Evolutionary conservation across 1,139 yeast species (phyloP), one percentile per base, ranked within the genome.

Genomic region (Suhomyces bolitotheri): DNA sequence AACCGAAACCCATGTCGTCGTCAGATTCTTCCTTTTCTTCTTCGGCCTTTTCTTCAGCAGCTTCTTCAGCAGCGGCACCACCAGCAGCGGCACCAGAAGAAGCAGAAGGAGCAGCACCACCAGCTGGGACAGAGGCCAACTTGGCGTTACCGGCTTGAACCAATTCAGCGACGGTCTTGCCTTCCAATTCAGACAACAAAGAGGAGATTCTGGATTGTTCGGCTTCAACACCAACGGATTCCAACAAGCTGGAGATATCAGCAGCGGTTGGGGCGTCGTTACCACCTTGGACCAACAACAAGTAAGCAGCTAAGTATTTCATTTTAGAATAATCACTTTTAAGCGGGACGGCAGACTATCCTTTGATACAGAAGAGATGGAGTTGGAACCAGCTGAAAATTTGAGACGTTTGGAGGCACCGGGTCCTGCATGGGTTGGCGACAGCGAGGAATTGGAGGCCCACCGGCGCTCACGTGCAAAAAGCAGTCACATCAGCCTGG

Each of bases 261-360:
- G 79, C 72, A 56, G 87, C 81, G 51, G 86, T 70, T 72, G 92
- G 90, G 58, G 84, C 53, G 57, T 83, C 66, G 78, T 81, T 82
- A 67, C 92, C 92, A 68, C 90, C 86, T 69, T 84, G 85, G 71
- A 78, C 84, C 71, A 84, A 80, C 71, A 83, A 79, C 71, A 84
- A 78, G 79, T 84, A 84, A 73, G 94, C 90, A 74, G 94, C 92
- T 73, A 84, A 78, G 79, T 84, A 84, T 80, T 82, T 84, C 94
- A 84, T 79, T 73, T 64, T 58, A 72, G 76, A 73, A 74, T 73
- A 75, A 74, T 75, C 80, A 68, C 67, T 54, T 71, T 75, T 75
- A 75, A 75, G 80, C 80, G 60, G 56, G 44, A 45, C 45, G 59
- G 80, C 80, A 67, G 80, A 76, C 80, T 73, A 75, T 75, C 73